These are phyloP conservation scores for Neoboletus brunneissimus DNA, from an alignment of 768 basidiomycete species.

Conservation along the genomic window DNA sequence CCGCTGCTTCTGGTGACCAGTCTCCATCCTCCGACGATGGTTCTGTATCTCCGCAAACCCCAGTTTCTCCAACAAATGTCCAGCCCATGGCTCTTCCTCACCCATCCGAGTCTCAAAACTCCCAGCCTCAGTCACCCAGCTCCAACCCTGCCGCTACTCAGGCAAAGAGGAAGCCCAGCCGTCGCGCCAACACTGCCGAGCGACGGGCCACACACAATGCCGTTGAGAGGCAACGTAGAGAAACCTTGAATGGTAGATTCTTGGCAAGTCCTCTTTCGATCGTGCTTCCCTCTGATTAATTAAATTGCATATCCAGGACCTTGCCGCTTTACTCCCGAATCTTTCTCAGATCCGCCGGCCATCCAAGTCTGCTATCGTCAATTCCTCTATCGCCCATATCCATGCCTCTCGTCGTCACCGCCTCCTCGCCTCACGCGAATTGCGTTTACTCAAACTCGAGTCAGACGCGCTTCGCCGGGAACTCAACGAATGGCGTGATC, in stretches of 20 bases:
- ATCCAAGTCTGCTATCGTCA: constrained; percentile 95
- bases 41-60: constrained; percentile 47
- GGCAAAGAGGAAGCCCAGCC: constrained; percentile 75
- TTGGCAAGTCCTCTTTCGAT: constrained; percentile 49
- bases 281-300: constrained; percentile 12
- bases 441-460: constrained; percentile 76
- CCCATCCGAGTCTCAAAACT: constrained; percentile 24
- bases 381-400: constrained; percentile 88
- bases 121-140: constrained; percentile 22
- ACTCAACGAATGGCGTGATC: constrained; percentile 90
- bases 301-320: constrained; percentile 52
- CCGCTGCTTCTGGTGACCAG: constrained; percentile 38
- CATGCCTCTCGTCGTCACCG: constrained; percentile 81
- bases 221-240: constrained; percentile 89
- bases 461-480: constrained; percentile 85
- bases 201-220: constrained; percentile 97
- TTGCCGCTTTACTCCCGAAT: constrained; percentile 88
- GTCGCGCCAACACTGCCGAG: constrained; percentile 94
- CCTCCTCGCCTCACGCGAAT: constrained; percentile 74
- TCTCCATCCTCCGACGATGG: constrained; percentile 43
- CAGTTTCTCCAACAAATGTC: constrained; percentile 39
- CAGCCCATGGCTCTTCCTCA: constrained; percentile 37
- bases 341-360: constrained; percentile 90
- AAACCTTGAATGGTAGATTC: constrained; percentile 92
- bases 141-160: constrained; percentile 33